Evolutionary conservation across 768 basidiomycete species (phyloP), one percentile per base, ranked within the genome.

Genomic region (Pholiota microspora): DNA sequence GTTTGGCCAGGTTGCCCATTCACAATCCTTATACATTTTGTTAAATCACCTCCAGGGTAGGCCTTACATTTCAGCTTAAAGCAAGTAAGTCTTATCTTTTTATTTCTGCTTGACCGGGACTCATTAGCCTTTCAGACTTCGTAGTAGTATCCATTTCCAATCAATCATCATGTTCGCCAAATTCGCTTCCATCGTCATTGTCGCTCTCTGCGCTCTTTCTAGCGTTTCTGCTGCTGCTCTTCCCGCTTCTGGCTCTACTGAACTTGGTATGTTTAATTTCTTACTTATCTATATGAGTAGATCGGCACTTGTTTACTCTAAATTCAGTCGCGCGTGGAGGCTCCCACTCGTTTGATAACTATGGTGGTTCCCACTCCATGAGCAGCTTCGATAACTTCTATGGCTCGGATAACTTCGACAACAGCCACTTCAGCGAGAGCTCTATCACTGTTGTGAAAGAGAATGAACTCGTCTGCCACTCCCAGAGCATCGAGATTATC

Each of bases 331-430:
- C 51, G 38, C 63, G 63, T 55, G 58, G 58, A 27, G 51, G 54
- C 29, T 55, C 45, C 36, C 49, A 54, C 53, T 69, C 67, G 32
- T 72, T 75, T 63, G 63, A 71, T 45, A 69, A 68, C 65, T 80
- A 73, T 67, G 66, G 69, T 3, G 76, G 76, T 18, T 62, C 69
- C 61, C 58, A 64, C 54, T 74, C 71, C 16, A 53, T 76, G 59
- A 58, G 49, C 55, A 62, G 63, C 58, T 78, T 80, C 61, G 79
- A 79, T 56, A 71, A 73, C 67, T 79, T 79, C 68, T 75, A 74
- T 53, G 77, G 78, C 21, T 49, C 62, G 23, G 69, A 69, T 51
- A 75, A 78, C 69, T 80, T 77, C 58, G 69, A 69, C 59, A 74
- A 76, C 51, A 67, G 59, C 53, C 57, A 64, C 50, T 73, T 69